Evolutionary conservation across 2,329 filamentous ascomycete genomes (phyloP), one percentile per base, ranked within the genome.

Genomic region (Mariannaea elegans): DNA sequence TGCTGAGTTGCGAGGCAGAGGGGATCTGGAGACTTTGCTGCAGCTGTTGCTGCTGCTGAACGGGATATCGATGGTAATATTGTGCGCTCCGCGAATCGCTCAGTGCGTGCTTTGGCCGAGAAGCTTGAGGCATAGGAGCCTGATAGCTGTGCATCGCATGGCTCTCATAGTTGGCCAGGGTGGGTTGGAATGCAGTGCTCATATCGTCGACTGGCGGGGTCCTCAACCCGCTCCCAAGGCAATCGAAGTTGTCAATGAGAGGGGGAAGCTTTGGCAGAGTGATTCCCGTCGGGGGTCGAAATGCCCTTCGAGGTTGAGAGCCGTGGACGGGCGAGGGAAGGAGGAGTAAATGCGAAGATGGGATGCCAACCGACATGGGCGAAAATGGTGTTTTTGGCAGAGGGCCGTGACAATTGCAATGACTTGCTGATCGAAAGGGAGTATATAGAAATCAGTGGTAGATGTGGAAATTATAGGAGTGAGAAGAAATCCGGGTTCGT

Each of bases 131-230:
- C 18, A 78, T 60, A 32, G 71, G 56, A 19, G 71, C 64, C 19
- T 78, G 72, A 53, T 81, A 81, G 39, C 74, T 74, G 59, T 78
- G 75, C 36, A 81, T 69, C 36, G 76, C 75, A 76, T 83, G 79
- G 63, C 71, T 75, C 38, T 82, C 78, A 72, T 83, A 85, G 51
- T 78, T 77, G 59, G 79, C 76, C 67, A 82, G 76, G 54, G 78
- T 73, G 12, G 79, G 75, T 49, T 83, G 81, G 65, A 84, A 85
- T n/a, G 80, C 76, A 62, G 82, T 76, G 65, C 79, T 82, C 84
- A 86, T 81, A 60, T 79, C 77, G 76, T 85, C 82, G 65, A 76
- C 72, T 38, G 82, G 83, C 50, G 83, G 83, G 59, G 82, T 84
- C 69, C 75, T 77, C 67, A 84, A 78, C 61, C 83, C 82, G 71